A percentile compares a stretch with the other conserved stretches of the same genome.
Evolutionary conservation across 441 rosid species (phyloP).

Genomic region (Macaranga tanarius): DNA sequence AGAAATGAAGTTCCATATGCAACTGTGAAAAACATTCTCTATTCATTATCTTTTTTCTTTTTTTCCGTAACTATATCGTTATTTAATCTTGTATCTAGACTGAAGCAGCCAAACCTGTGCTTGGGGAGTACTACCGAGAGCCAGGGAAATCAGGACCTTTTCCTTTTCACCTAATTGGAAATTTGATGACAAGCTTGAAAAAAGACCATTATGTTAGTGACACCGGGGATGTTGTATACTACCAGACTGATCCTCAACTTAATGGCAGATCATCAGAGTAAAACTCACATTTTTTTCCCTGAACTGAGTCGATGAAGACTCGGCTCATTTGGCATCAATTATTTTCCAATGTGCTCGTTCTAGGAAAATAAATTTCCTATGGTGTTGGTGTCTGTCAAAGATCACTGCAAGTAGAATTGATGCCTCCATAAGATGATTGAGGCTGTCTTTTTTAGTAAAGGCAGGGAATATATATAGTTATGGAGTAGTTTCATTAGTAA

Average conservation of each 20-base stretch:
- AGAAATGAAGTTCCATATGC: not conserved
- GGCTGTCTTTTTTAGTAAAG: not conserved
- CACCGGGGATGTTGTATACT: constrained; percentile 72
- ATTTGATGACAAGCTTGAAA: constrained; percentile 57
- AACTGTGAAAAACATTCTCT: not conserved
- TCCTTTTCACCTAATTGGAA: constrained; percentile 61
- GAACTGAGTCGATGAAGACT: not conserved
- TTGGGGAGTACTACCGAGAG: constrained; percentile 82
- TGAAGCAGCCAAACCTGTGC: constrained; percentile 73
- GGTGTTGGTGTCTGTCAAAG: not conserved
- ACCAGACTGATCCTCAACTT: constrained; percentile 59
- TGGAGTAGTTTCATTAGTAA: not conserved
- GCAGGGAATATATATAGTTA: not conserved
- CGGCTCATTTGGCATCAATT: not conserved
- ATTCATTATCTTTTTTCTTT: not conserved
- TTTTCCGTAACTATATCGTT: not conserved
- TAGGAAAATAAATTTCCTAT: not conserved
- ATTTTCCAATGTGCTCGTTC: not conserved
- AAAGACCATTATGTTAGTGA: constrained; percentile 86
- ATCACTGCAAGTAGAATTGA: not conserved
- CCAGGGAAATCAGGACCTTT: constrained; percentile 70
- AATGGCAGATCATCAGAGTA: constrained; percentile 11
- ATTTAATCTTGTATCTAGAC: constrained; percentile 45
- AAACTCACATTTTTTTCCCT: not conserved
- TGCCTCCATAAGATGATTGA: constrained; percentile 9